A percentile compares a stretch with the other conserved stretches of the same genome.
These are phyloP conservation scores for Fabrea salina DNA, from an alignment of 169 alveolate species.

Conservation along the genomic window DNA sequence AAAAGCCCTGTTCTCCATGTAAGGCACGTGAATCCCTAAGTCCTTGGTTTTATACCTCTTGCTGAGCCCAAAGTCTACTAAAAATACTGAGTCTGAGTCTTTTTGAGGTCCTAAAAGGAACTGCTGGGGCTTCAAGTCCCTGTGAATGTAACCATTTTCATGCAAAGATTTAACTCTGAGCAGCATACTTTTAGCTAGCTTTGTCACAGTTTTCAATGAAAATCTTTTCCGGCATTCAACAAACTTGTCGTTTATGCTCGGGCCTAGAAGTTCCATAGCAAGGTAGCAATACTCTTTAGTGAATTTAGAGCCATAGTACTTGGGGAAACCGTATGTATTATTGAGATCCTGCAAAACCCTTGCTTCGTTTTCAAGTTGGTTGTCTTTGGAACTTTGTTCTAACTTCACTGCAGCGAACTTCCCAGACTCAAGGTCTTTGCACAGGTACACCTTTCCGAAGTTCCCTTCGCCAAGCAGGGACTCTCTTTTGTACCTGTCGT, in stretches of 20 bases:
- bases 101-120: slow-evolving; percentile 10
- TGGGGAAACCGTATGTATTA: not conserved
- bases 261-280: slow-evolving; percentile 25
- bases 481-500: not conserved
- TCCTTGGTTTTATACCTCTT: slow-evolving; percentile 54
- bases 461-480: slow-evolving; percentile 22
- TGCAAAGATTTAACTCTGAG: slow-evolving; percentile 38
- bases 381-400: not conserved
- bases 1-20: slow-evolving; percentile 75
- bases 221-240: not conserved
- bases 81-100: slow-evolving; percentile 48
- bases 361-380: not conserved
- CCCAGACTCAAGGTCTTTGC: not conserved
- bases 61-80: slow-evolving; percentile 74
- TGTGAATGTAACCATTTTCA: not conserved
- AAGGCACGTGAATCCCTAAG: slow-evolving; percentile 68
- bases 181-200: slow-evolving; percentile 47
- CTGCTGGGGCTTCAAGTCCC: slow-evolving; percentile 31
- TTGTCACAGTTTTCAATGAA: not conserved
- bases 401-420: not conserved
- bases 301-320: not conserved
- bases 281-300: not conserved
- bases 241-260: not conserved
- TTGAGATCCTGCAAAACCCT: not conserved
- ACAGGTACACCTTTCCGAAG: slow-evolving; percentile 12